phyloP scores from a whole-genome alignment of 2,329 filamentous ascomycete genomes.

The Apiospora saccharicola region DNA sequence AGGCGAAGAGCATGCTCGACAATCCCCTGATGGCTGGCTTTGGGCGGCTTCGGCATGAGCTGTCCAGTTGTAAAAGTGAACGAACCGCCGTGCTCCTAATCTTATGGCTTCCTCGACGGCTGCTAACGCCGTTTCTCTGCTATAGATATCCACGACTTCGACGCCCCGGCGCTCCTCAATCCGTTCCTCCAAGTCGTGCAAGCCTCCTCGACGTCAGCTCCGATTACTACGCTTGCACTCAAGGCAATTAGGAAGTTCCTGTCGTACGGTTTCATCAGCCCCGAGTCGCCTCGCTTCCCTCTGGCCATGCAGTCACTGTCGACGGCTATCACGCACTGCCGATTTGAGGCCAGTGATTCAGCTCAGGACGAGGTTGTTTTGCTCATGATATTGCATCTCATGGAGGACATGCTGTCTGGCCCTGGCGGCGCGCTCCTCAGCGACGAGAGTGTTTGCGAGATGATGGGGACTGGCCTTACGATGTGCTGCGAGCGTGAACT shows the following conservation, averaged over 20 bases:
- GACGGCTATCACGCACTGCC: constrained; percentile 94
- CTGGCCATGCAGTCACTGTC: constrained; percentile 95
- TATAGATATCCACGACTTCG: constrained; percentile 84
- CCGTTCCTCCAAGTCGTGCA: constrained; percentile 97
- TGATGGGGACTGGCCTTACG: constrained; percentile 98
- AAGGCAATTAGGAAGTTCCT: constrained; percentile 97
- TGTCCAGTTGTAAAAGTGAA: constrained; percentile 83
- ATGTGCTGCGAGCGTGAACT: constrained; percentile 96
- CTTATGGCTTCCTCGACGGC: not conserved
- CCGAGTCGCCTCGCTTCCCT: constrained; percentile 83
- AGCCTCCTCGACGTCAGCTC: constrained; percentile 92
- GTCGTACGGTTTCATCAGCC: constrained; percentile 88
- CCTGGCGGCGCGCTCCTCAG: constrained; percentile 92
- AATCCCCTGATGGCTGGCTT: constrained; percentile 97
- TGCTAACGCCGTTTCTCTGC: constrained; percentile 32
- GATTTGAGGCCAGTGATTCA: constrained; percentile 95
- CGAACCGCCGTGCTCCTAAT: not conserved
- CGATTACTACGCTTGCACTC: constrained; percentile 93
- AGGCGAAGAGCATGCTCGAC: constrained; percentile 96
- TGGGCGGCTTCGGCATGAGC: constrained; percentile 84
- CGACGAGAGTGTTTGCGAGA: constrained; percentile 97
- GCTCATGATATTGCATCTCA: constrained; percentile 91
- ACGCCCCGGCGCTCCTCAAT: constrained; percentile 86
- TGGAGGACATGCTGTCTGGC: constrained; percentile 98
- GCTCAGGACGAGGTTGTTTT: constrained; percentile 95